Evolutionary conservation across 148 eudicot genomes (phyloP).

Genomic region (Simmondsia chinensis): DNA sequence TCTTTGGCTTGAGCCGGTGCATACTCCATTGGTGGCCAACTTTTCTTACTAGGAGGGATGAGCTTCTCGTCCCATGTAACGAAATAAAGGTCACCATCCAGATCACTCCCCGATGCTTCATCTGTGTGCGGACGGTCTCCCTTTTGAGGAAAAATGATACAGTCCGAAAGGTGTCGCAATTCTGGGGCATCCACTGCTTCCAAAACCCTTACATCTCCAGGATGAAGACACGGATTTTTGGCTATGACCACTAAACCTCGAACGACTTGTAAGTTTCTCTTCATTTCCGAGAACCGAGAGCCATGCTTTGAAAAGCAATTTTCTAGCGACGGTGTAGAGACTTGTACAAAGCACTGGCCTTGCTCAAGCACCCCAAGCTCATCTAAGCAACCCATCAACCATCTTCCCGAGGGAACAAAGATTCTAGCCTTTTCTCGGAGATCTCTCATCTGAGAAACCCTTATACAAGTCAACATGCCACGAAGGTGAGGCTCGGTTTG

Average conservation of each 20-base stretch:
- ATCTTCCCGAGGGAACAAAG: conserved; percentile 68
- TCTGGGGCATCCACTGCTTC: conserved; percentile 73
- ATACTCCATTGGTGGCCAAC: conserved; percentile 84
- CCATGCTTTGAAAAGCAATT: conserved; percentile 70
- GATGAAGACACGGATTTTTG: conserved; percentile 94
- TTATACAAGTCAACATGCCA: conserved; percentile 72
- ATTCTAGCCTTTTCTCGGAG: conserved; percentile 73
- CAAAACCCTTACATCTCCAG: conserved; percentile 77
- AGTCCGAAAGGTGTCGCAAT: conserved; percentile 67
- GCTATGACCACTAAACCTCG: conserved; percentile 64
- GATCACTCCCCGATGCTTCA: conserved; percentile 95
- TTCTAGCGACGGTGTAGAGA: conserved; percentile 57
- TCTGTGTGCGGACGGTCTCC: conserved; percentile 85
- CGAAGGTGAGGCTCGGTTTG: conserved; percentile 69
- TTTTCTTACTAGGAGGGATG: conserved; percentile 72
- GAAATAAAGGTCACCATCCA: conserved; percentile 89
- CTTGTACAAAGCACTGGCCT: conserved; percentile 82
- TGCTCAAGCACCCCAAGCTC: conserved; percentile 67
- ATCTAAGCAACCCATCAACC: conserved; percentile 93
- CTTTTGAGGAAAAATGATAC: conserved; percentile 81
- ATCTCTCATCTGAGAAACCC: conserved; percentile 74
- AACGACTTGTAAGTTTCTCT: conserved; percentile 34
- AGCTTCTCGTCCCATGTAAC: conserved; percentile 81
- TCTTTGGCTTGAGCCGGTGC: conserved; percentile 36
- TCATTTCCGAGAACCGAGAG: conserved; percentile 36